Evolutionary conservation across 23 red algal species (phyloP).

Genomic region (Gracilaria domingensis): DNA sequence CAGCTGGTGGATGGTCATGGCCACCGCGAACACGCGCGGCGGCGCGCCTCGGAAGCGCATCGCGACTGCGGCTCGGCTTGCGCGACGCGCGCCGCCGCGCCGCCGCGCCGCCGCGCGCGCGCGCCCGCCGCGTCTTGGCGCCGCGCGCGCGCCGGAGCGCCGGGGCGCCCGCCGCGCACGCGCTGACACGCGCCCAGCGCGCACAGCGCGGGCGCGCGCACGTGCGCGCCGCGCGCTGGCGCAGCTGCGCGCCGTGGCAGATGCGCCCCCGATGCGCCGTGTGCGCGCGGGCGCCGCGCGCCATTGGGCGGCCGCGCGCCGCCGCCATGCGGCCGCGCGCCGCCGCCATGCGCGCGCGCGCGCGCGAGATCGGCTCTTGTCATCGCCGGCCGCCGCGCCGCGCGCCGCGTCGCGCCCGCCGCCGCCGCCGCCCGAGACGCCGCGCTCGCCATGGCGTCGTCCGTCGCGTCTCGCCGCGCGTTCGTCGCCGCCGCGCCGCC

Average conservation of each 20-base stretch:
- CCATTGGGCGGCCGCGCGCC: constrained; percentile 19
- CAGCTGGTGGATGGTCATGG: constrained; percentile 44
- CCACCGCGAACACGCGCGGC: constrained; percentile 55
- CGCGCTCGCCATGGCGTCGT: neutral
- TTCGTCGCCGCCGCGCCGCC: constrained; percentile 23
- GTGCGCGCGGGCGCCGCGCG: neutral
- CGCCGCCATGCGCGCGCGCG: neutral
- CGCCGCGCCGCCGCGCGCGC: neutral
- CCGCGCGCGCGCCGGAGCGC: too few species aligned
- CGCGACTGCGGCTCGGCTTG: neutral
- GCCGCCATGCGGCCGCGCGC: neutral
- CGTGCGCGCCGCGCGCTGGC: neutral
- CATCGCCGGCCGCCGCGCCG: too few species aligned
- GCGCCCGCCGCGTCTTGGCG: neutral
- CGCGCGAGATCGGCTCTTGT: too few species aligned
- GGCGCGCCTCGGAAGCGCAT: constrained; percentile 40
- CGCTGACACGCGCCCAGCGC: neutral
- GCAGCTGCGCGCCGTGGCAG: neutral
- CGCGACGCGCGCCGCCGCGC: too few species aligned
- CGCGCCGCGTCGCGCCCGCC: neutral
- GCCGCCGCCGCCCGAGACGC: neutral
- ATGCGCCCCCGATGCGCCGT: constrained; percentile 7
- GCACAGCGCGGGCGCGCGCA: neutral
- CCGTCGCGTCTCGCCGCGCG: neutral
- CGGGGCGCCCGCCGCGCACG: neutral